Evolutionary conservation across 106 monocot genomes (phyloP), one percentile per base, ranked within the genome.

Genomic region (Platanthera zijinensis): DNA sequence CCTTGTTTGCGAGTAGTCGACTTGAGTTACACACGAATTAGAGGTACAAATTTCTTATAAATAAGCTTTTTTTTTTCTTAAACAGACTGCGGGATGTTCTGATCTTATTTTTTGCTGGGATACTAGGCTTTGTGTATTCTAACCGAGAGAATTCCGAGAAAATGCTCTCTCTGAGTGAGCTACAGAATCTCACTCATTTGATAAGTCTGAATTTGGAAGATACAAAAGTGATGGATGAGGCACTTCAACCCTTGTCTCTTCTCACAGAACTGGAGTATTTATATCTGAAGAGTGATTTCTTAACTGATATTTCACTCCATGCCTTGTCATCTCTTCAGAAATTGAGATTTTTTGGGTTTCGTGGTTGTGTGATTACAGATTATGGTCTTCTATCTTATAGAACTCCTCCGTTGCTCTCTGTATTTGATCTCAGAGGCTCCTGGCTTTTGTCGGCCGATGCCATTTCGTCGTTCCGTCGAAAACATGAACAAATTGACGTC

Each of bases 121-220:
- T 85, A n/a, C 22, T 81, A 94, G 94, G 94, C 78, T 82, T 85
- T 70, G 68, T 45, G 57, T 76, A 79, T 50, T 19, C 56, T 21
- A 72, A 69, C 9, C 53, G 67, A 13, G 78, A 81, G 12, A 75
- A 51, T 28, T n/a, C 6, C 39, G 75, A 82, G 46, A 87, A 75
- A 79, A 52, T 57, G 80, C 63, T 73, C 11, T 89, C 97, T 0
- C 48, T 91, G 1, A 75, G 69, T 56, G 52, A 69, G 12, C 81
- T 97, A 76, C 79, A 83, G 76, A 80, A 85, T 80, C 94, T 97
- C 67, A 63, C 21, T 51, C 64, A 79, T 28, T 76, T 97, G 75
- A 84, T 86, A 85, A 88, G 80, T 74, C 75, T 97, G 74, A 94
- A 97, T 77, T 83, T 97, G 84, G 91, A 97, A 76, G 89, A 82